These are phyloP conservation scores for Neurospora sp. DNA, from an alignment of 495 filamentous ascomycete species.

Conservation along the genomic window DNA sequence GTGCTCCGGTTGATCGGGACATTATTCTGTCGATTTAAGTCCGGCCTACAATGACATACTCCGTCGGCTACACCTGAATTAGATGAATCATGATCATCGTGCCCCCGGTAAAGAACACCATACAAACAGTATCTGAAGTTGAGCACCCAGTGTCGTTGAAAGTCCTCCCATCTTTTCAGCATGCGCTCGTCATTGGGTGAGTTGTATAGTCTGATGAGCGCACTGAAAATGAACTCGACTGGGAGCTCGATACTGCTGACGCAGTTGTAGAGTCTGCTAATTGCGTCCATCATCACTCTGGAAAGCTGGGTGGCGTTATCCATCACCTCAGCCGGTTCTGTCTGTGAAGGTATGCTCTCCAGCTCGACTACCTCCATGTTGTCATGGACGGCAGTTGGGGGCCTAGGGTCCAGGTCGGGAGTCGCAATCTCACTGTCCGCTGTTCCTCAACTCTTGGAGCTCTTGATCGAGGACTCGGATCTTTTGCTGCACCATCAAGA, in stretches of 20 bases:
- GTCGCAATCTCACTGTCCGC: background rate
- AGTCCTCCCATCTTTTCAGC: background rate
- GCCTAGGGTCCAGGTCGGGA: background rate
- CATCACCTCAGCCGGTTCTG: background rate
- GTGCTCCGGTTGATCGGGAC: background rate
- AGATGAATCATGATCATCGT: no score
- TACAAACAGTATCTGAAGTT: no score
- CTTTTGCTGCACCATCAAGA: no score
- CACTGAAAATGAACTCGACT: background rate
- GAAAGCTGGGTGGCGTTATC: background rate
- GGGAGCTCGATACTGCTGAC: background rate
- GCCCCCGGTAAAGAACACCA: no score
- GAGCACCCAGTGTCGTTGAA: no score
- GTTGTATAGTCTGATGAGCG: background rate
- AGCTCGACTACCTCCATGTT: background rate
- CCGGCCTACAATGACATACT: no score
- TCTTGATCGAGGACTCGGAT: background rate
- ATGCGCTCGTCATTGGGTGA: background rate
- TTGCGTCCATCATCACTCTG: background rate
- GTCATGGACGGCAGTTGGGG: background rate
- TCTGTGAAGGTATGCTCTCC: background rate
- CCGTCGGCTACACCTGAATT: no score
- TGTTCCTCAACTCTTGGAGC: background rate
- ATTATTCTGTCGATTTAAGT: no score
- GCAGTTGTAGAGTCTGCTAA: background rate